phyloP scores from a whole-genome alignment of 129 eudicot species.

The Tagetes patula region DNA sequence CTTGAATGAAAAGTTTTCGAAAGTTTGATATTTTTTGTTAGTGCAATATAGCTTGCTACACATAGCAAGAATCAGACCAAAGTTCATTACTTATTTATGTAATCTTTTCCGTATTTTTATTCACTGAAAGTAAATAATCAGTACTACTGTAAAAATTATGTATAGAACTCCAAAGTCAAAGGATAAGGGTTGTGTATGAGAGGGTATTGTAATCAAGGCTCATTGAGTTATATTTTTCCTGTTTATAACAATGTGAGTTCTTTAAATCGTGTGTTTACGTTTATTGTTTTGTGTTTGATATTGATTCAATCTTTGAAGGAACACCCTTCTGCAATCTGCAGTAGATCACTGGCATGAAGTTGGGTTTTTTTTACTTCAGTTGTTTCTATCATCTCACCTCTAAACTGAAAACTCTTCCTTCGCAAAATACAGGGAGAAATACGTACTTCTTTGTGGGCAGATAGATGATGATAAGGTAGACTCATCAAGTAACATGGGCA shows the following conservation, averaged over 20 bases:
- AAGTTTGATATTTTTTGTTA: neutral
- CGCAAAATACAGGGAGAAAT: constrained; percentile 76
- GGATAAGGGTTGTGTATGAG: no score
- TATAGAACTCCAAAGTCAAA: constrained; percentile 5
- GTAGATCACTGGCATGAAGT: constrained; percentile 9
- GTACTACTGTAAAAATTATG: constrained; percentile 11
- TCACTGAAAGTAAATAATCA: constrained; percentile 1
- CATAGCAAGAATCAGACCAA: neutral
- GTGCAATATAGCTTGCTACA: neutral
- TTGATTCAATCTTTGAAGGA: neutral
- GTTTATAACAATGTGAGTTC: no score
- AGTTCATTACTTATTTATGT: constrained; percentile 3
- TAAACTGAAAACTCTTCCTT: constrained; percentile 10
- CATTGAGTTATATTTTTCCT: no score
- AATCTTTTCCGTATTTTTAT: neutral
- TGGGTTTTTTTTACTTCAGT: constrained; percentile 16
- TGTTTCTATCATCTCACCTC: constrained; percentile 19
- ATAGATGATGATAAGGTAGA: constrained; percentile 87
- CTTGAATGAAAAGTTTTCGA: neutral
- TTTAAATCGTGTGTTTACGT: no score
- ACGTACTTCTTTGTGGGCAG: constrained; percentile 84
- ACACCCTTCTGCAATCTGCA: constrained; percentile 16
- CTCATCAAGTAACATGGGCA: constrained; percentile 44
- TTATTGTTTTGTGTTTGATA: no score
- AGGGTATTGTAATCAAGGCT: no score